Percentiles rank a stretch among this genome's conserved stretches.
Conservation (phyloP, 2,329 filamentous ascomycete genomes). For the Fusarium nanum region DNA sequence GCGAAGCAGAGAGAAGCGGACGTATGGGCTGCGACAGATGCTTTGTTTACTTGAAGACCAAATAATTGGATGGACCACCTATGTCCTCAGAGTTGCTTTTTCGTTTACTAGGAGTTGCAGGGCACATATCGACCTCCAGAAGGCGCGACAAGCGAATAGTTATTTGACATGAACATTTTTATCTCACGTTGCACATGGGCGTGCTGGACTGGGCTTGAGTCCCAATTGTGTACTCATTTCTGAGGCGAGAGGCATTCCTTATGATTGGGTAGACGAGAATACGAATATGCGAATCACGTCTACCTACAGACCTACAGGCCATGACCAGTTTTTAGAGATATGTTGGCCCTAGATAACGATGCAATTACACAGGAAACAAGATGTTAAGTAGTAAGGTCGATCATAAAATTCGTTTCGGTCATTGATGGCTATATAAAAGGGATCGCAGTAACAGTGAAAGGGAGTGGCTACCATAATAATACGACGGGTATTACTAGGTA, state of each 20-base stretch:
- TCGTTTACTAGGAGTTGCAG: neutral
- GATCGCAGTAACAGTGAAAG: neutral
- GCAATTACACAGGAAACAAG: neutral
- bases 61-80: neutral
- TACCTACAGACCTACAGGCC: neutral
- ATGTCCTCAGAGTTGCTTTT: neutral
- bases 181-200: neutral
- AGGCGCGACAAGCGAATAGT: neutral
- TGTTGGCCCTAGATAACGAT: neutral
- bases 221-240: neutral
- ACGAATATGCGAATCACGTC: neutral
- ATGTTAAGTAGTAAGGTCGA: neutral
- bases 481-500: neutral
- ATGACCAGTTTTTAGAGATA: neutral
- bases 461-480: neutral
- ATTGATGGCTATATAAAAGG: neutral
- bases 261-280: neutral
- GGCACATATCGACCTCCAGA: neutral
- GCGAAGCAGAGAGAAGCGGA: conserved; percentile 48
- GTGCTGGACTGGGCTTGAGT: neutral
- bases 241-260: neutral
- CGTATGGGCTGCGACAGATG: conserved; percentile 58
- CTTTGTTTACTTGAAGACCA: conserved; percentile 51
- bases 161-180: no score
- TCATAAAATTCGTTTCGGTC: conserved; percentile 9